These are phyloP conservation scores for Eucalyptus globulus DNA, from an alignment of 345 rosid species.

Conservation along the genomic window DNA sequence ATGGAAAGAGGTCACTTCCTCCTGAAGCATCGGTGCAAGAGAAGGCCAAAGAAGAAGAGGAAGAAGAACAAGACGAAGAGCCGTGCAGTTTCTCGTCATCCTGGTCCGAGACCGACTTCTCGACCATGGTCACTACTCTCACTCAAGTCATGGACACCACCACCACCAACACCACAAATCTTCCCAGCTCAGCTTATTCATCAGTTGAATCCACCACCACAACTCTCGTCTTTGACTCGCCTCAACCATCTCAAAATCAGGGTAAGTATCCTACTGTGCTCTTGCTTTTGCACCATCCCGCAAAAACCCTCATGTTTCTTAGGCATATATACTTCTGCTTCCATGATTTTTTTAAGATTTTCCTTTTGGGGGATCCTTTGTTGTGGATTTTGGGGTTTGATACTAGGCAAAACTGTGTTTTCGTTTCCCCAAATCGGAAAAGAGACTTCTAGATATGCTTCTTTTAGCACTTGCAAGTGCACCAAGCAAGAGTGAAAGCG, in stretches of 20 bases:
- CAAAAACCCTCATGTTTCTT: background rate
- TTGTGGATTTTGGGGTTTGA: background rate
- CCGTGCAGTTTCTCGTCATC: conserved; percentile 1
- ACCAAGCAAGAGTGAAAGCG: background rate
- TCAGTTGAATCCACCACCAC: background rate
- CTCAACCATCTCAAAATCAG: background rate
- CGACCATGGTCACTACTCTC: conserved; percentile 21
- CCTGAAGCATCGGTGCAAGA: conserved; percentile 49
- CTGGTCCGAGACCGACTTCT: conserved; percentile 12
- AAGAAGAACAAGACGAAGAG: background rate
- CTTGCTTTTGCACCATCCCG: background rate
- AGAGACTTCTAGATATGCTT: background rate
- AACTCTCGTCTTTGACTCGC: background rate
- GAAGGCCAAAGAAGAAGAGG: background rate
- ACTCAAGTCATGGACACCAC: conserved; percentile 11
- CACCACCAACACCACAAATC: background rate
- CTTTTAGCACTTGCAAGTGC: background rate
- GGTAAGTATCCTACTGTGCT: background rate
- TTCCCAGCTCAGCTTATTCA: background rate
- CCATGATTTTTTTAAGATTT: background rate
- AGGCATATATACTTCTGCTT: background rate
- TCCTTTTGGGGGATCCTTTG: background rate
- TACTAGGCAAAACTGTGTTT: conserved; percentile 2
- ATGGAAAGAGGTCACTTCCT: conserved; percentile 77
- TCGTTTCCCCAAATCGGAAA: conserved; percentile 17